A percentile compares a stretch with the other conserved stretches of the same genome.
Conservation (phyloP, 1,139 yeast genomes). For the Meyerozyma elateridarum region DNA sequence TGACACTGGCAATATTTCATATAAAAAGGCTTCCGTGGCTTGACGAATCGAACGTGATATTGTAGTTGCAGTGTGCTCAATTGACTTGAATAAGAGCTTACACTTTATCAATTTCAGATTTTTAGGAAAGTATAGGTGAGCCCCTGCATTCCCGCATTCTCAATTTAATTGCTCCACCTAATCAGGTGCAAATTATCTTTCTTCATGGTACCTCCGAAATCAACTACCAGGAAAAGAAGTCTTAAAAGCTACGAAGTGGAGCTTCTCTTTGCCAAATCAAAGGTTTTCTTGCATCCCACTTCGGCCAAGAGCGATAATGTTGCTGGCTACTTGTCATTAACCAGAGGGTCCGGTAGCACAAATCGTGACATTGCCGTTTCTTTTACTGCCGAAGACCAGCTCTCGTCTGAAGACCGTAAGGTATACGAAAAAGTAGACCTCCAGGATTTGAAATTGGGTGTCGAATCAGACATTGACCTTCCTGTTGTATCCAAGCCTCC, state of each 20-base stretch:
- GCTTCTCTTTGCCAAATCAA: conserved; percentile 54
- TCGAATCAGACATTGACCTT: conserved; percentile 13
- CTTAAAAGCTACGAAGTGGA: conserved; percentile 25
- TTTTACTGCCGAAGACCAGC: conserved; percentile 69
- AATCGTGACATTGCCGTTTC: conserved; percentile 61
- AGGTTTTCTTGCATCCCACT: conserved; percentile 81
- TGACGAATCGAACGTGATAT: no score
- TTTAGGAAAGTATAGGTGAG: no score
- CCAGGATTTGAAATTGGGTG: conserved; percentile 20
- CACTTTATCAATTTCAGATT: no score
- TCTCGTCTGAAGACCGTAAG: conserved; percentile 42
- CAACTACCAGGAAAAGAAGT: no score
- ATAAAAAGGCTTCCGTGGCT: no score
- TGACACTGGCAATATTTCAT: no score
- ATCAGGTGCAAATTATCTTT: no score
- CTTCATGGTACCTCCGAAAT: no score
- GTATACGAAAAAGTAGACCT: conserved; percentile 52
- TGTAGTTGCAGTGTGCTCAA: no score
- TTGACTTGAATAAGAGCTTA: no score
- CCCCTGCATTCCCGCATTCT: no score
- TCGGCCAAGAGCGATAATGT: conserved; percentile 69
- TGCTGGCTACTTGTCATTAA: conserved; percentile 67
- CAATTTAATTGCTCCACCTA: no score
- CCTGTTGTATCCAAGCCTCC: conserved; percentile 49
- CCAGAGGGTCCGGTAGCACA: conserved; percentile 48